These are phyloP conservation scores for Talinum fruticosum DNA, from an alignment of 148 eudicot species.

Conservation along the genomic window DNA sequence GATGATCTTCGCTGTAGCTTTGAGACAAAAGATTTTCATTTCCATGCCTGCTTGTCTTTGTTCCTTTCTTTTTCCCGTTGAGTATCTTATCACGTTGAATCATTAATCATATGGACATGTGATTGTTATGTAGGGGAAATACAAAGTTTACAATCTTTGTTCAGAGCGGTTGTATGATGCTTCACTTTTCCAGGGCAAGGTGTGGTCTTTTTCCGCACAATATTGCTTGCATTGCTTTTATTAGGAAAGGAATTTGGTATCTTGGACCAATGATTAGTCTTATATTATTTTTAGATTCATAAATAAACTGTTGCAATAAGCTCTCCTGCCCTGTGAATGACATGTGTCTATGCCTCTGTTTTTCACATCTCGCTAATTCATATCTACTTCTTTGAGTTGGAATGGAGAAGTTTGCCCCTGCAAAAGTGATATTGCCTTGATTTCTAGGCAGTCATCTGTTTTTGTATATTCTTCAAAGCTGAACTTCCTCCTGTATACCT, in stretches of 20 bases:
- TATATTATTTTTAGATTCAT: neutral
- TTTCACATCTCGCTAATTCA: neutral
- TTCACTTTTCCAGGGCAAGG: slow-evolving; percentile 93
- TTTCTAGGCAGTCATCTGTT: neutral
- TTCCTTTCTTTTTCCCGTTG: neutral
- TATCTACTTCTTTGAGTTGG: neutral
- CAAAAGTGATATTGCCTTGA: neutral
- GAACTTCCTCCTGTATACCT: neutral
- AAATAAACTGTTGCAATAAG: neutral
- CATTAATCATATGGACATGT: slow-evolving; percentile 1
- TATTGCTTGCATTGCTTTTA: neutral
- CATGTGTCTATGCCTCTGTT: neutral
- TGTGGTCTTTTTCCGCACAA: slow-evolving; percentile 25
- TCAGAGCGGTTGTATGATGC: slow-evolving; percentile 92
- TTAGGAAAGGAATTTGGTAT: neutral
- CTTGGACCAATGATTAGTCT: neutral
- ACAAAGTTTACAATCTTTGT: slow-evolving; percentile 96
- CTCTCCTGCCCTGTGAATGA: neutral
- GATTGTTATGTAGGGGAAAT: slow-evolving; percentile 61
- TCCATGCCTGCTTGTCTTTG: slow-evolving; percentile 1
- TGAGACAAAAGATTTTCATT: slow-evolving; percentile 8
- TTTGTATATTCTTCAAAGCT: neutral
- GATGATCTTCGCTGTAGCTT: neutral
- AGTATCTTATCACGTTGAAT: neutral
- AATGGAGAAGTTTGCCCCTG: neutral